Evolutionary conservation across 495 filamentous ascomycete genomes (phyloP), one percentile per base, ranked within the genome.

Genomic region (Penicillium waksmanii): DNA sequence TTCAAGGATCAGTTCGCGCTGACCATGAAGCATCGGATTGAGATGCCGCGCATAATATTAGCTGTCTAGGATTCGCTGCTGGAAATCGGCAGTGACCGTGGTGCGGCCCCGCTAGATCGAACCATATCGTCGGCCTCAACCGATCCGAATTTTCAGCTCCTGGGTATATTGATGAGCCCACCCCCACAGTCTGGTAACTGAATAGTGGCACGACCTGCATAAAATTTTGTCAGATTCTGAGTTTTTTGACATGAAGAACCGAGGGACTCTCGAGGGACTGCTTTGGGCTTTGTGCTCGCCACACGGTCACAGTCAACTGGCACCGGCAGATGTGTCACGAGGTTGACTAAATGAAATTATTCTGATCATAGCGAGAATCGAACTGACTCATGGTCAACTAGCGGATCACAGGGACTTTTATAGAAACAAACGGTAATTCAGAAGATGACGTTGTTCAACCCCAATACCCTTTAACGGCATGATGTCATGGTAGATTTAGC

Each of bases 21-120:
- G 46, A 48, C 31, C 46, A 23, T 12, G 5, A 23, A 23, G 1
- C 10, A 48, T 44, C 42, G 42, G 42, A 5, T 44, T 44, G 17
- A 44, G 42, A 44, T 44, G 17, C 42, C 42, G 42, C 42, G 42
- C 15, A 44, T 44, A 44, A 18, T 4, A 44, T 44, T 38, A 44
- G 42, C 17, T 19, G 42, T 19, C 42, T 31, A 43, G 40, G 11
- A 43, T 17, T 17, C 13, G 12, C 8, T 6, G 7, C n/a, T 44
- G 42, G 42, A 44, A 44, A 17, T 44, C 42, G 42, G 42, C 15
- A 44, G 7, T 21, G 42, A 19, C 15, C 17, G 42, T 18, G 46
- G 44, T 48, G 21, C 46, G 23, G 23, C 19, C 18, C 46, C 18
- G 46, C 46, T 27, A 27, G 19, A 25, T 27, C 42, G 46, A 27